Base-by-base conservation (phyloP, 352 stramenopile genomes). In the Pythium brassicae region DNA sequence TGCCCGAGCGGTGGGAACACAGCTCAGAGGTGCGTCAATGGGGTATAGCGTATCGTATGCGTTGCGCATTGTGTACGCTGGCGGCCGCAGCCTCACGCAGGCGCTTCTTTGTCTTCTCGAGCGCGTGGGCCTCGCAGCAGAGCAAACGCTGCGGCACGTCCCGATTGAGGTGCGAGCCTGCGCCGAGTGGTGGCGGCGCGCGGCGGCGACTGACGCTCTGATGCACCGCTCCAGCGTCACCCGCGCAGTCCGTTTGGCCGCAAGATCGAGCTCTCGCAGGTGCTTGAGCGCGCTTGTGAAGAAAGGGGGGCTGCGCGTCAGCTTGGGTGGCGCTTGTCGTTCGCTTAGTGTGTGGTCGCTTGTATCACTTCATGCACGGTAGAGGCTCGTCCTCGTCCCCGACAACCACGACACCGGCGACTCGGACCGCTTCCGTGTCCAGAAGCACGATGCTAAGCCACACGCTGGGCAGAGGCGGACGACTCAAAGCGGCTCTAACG, bases 171-270 rank as follows among this genome's bases (percentile, higher is more conserved):
- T 54, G 32, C 22, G 49, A 35, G n/a, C n/a, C n/a, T n/a, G n/a
- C n/a, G n/a, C n/a, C n/a, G n/a, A n/a, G n/a, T n/a, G n/a, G n/a
- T n/a, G n/a, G n/a, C n/a, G n/a, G n/a, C n/a, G n/a, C n/a, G n/a
- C n/a, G n/a, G n/a, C n/a, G n/a, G n/a, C n/a, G n/a, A n/a, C 39
- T 15, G 17, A 49, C 43, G 22, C 43, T 15, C 43, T 49, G 20
- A 49, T n/a, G 22, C 43, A 25, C 29, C 29, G 5, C 29, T 10
- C 29, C 29, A 77, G 66, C 51, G 61, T 10, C 66, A 82, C 35
- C 69, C 71, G 11, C 60, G 62, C 43, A 83, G 73, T 44, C 76
- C 66, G 5, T 84, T 81, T 32, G 50, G 60, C 6, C 60, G 73
- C 46, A 80, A 71, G 49, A 55, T 76, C 6, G 71, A 78, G 48